These are phyloP conservation scores for Trypethelium eluteriae DNA, from an alignment of 495 filamentous ascomycete genomes.

Conservation along the genomic window DNA sequence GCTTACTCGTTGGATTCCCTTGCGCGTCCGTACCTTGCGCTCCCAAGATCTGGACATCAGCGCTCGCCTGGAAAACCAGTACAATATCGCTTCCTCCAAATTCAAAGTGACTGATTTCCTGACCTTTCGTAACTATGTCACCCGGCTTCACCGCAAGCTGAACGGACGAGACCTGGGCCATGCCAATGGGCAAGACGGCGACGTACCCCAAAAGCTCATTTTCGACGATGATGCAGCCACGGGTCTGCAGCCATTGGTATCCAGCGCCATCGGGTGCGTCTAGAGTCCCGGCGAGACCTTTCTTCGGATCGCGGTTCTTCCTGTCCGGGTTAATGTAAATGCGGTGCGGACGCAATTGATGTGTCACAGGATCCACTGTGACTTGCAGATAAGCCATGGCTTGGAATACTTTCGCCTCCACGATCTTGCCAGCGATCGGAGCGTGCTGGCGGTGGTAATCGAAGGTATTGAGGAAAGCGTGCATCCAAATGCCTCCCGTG, in stretches of 20 bases:
- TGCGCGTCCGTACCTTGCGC: too few relatives aligned
- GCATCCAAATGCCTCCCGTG: neutral
- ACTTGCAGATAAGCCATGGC: conserved; percentile 31
- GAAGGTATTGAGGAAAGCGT: neutral
- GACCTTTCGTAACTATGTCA: neutral
- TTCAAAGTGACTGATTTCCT: neutral
- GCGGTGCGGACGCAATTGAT: neutral
- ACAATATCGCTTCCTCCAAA: neutral
- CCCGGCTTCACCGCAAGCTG: neutral
- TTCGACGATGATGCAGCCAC: neutral
- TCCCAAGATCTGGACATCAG: neutral
- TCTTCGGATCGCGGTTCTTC: neutral
- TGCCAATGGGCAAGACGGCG: neutral
- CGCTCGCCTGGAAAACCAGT: neutral
- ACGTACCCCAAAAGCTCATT: conserved; percentile 11
- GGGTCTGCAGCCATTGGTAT: neutral
- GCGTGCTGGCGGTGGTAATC: neutral
- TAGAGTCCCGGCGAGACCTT: neutral
- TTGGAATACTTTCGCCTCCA: conserved; percentile 23
- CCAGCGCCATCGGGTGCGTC: neutral
- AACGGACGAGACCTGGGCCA: neutral
- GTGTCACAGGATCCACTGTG: neutral
- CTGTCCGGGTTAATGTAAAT: neutral
- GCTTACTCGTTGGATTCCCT: too few relatives aligned
- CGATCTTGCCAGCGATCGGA: neutral